phyloP scores from a whole-genome alignment of 2,329 filamentous ascomycete genomes.

The Fusarium duplospermum region DNA sequence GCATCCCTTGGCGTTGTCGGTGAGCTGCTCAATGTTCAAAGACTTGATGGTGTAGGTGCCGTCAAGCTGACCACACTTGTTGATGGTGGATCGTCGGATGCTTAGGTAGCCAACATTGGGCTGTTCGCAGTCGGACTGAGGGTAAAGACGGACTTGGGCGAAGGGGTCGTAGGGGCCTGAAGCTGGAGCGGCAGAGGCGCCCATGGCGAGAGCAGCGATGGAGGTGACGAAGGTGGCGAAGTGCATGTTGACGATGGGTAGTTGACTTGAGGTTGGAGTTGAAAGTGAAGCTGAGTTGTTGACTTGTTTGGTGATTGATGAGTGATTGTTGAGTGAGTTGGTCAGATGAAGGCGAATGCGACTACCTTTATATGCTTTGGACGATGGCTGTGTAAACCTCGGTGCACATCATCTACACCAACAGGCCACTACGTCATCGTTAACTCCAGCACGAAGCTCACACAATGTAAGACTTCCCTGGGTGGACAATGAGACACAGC shows the following conservation, averaged over 20 bases:
- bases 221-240: background rate
- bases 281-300: background rate
- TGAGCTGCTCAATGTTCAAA: background rate
- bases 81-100: background rate
- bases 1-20: background rate
- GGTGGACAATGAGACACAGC: background rate
- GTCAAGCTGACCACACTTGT: background rate
- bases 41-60: background rate
- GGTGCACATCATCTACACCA: background rate
- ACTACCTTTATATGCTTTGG: background rate
- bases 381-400: background rate
- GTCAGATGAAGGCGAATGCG: background rate
- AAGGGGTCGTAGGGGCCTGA: background rate
- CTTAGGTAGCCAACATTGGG: constrained; percentile 11
- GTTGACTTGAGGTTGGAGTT: background rate
- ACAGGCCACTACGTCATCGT: background rate
- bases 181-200: background rate
- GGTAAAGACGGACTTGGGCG: constrained; percentile 1
- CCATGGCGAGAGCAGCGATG: background rate
- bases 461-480: background rate
- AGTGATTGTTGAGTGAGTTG: background rate
- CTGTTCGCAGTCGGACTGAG: constrained; percentile 1
- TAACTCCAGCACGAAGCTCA: background rate
- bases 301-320: background rate
- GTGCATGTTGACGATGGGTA: background rate